Evolutionary conservation across 2,329 filamentous ascomycete species (phyloP), one percentile per base, ranked within the genome.

Genomic region (Colletotrichum sansevieriae): DNA sequence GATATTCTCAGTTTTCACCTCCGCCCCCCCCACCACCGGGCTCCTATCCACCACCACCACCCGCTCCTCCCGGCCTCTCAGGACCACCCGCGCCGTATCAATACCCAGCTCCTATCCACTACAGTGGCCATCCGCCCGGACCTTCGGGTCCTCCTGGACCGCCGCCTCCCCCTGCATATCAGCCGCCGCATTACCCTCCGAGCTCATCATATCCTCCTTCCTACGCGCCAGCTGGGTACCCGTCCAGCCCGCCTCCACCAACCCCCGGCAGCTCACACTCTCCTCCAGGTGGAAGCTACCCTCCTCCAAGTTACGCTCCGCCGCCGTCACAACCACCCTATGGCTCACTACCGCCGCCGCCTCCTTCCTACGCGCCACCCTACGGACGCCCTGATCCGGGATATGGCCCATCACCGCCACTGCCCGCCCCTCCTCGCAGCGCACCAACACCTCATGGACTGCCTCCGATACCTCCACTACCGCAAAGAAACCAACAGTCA

Each of bases 61-160:
- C 67, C 12, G 54, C 20, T 12, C 66, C 63, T 49, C 47, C 58
- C 12, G 46, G 39, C n/a, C 59, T 18, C 54, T 46, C 61, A 10
- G 65, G 54, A 7, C 60, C 59, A 13, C 9, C 65, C 11, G 46
- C 35, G 25, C 51, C 57, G 6, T 66, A 61, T 15, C 58, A 56
- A n/a, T 63, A 76, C 44, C 64, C 77, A 61, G 68, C 73, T 56
- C 69, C 75, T 62, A 74, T 74, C 67, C 74, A 77, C 56, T 60
- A 68, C 44, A 72, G 75, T 67, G 78, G 74, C 25, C 79, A 71
- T 46, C 70, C 71, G 3, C 70, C 74, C 10, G 73, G 73, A 37
- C 57, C 67, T 47, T 70, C 66, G 59, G 74, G 73, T 35, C 65
- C 76, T 35, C 69, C 72, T 58, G 52, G 64, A 43, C 60, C 65